Conservation (phyloP, 768 basidiomycete species). For the Amanita pseudoporphyria region DNA sequence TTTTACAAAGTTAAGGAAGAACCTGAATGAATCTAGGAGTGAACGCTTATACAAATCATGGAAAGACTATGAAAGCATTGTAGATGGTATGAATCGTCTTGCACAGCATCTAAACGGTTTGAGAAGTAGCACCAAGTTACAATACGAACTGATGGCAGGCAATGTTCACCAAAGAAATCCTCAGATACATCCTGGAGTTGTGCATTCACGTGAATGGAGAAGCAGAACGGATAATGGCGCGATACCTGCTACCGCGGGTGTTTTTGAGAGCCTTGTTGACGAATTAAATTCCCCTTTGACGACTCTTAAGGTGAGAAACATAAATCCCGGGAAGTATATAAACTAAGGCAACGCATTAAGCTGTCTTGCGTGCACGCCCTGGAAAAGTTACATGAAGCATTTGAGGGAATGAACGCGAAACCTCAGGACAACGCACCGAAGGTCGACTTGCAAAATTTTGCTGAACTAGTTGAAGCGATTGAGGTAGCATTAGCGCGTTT, state of each 20-base stretch:
- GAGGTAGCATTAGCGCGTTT: conserved; percentile 64
- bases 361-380: not conserved
- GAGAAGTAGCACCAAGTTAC: conserved; percentile 73
- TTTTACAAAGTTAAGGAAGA: conserved; percentile 85
- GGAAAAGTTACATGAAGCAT: not conserved
- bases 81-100: conserved; percentile 78
- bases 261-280: conserved; percentile 74
- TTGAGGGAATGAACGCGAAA: not conserved
- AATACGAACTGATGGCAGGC: conserved; percentile 70
- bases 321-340: not conserved
- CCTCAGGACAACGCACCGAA: conserved; percentile 8
- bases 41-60: conserved; percentile 54
- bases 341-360: not conserved
- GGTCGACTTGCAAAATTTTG: conserved; percentile 50
- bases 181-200: not conserved
- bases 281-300: conserved; percentile 73
- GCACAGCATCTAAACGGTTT: conserved; percentile 93
- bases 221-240: not conserved
- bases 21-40: conserved; percentile 76
- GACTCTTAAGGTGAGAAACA: conserved; percentile 53
- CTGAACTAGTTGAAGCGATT: conserved; percentile 53
- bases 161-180: not conserved
- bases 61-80: conserved; percentile 75
- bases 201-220: not conserved
- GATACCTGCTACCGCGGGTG: conserved; percentile 47